Conservation (phyloP, 768 basidiomycete genomes). For the Auricularia sp. region DNA sequence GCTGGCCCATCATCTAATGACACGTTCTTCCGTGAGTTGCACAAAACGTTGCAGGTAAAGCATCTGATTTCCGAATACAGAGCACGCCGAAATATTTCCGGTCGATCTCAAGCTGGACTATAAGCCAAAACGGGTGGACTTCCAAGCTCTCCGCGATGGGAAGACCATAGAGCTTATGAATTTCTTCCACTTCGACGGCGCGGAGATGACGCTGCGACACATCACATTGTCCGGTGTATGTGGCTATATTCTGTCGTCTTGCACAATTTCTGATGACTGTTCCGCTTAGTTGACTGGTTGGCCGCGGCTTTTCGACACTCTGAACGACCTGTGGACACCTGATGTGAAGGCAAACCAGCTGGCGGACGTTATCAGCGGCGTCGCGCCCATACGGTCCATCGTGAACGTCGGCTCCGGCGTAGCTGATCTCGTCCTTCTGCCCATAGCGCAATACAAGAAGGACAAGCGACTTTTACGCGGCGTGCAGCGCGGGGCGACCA, state of each 20-base stretch:
- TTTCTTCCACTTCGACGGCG: conserved; percentile 98
- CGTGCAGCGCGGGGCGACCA: conserved; percentile 85
- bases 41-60: not conserved
- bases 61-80: conserved; percentile 27
- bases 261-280: not conserved
- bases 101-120: conserved; percentile 95
- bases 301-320: conserved; percentile 73
- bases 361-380: conserved; percentile 92
- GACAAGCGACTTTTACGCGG: conserved; percentile 89
- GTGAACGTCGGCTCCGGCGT: conserved; percentile 97
- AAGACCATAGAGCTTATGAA: conserved; percentile 97
- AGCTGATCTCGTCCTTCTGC: conserved; percentile 89
- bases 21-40: conserved; percentile 60
- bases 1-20: conserved; percentile 32
- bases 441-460: conserved; percentile 95
- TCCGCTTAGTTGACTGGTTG: conserved; percentile 75
- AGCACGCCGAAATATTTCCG: conserved; percentile 91
- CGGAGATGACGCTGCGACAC: conserved; percentile 94
- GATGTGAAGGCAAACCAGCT: conserved; percentile 98
- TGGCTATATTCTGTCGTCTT: conserved; percentile 10
- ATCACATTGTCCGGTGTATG: conserved; percentile 85
- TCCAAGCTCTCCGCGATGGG: conserved; percentile 80
- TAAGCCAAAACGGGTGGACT: conserved; percentile 95
- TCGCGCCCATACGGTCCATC: conserved; percentile 89
- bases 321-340: conserved; percentile 99